A percentile compares a stretch with the other conserved stretches of the same genome.
Conservation (phyloP, 352 stramenopile species). For the Plasmopara muralis region DNA sequence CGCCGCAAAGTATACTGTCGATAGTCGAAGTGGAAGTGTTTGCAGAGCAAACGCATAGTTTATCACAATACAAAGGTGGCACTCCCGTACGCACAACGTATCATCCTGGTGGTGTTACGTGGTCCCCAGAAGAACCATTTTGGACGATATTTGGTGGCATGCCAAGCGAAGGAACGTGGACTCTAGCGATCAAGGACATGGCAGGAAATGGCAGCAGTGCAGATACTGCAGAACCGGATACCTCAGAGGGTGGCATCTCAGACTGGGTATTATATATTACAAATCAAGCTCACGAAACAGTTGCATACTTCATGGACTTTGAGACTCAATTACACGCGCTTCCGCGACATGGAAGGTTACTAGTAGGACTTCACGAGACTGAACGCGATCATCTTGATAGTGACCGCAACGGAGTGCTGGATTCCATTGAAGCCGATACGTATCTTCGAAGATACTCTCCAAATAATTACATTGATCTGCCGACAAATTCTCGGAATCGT, state of each 20-base stretch:
- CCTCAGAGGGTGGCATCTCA: constrained; percentile 51
- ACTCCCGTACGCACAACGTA: constrained; percentile 42
- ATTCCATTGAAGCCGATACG: constrained; percentile 42
- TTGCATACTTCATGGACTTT: constrained; percentile 64
- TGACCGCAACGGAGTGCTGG: constrained; percentile 49
- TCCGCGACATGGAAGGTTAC: constrained; percentile 64
- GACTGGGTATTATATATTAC: constrained; percentile 70
- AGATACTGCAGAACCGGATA: constrained; percentile 3
- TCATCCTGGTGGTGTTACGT: constrained; percentile 38
- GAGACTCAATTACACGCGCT: constrained; percentile 50
- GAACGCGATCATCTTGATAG: constrained; percentile 59
- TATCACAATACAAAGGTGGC: constrained; percentile 55
- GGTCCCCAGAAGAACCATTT: constrained; percentile 67
- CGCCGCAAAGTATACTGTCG: constrained; percentile 34
- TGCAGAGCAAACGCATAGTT: constrained; percentile 35
- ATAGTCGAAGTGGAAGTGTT: constrained; percentile 78
- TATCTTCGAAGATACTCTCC: constrained; percentile 50
- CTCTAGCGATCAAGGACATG: constrained; percentile 42
- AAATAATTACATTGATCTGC: constrained; percentile 37
- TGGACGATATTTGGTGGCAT: constrained; percentile 35
- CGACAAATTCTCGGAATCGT: constrained; percentile 28
- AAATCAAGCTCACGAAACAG: constrained; percentile 45
- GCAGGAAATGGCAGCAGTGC: constrained; percentile 8
- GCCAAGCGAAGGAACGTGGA: constrained; percentile 54
- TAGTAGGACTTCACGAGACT: constrained; percentile 41